phyloP scores from a whole-genome alignment of 73 alveolate species.

The Paramecium tetraurelia region DNA sequence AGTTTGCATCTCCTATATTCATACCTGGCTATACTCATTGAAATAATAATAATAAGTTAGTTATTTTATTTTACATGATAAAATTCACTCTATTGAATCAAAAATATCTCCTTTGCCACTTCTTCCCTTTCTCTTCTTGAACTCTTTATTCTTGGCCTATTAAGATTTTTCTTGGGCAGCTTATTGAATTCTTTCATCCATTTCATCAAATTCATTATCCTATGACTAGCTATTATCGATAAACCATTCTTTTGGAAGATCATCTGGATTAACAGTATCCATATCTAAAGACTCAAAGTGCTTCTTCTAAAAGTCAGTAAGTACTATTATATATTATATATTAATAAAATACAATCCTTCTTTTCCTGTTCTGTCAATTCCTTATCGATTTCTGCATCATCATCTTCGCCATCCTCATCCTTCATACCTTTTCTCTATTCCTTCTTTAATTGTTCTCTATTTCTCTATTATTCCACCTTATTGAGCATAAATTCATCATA shows the following conservation, averaged over 20 bases:
- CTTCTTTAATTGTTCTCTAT: background rate
- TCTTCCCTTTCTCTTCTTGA: slow-evolving; percentile 31
- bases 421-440: slow-evolving; percentile 22
- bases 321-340: background rate
- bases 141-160: background rate
- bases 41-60: background rate
- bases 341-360: background rate
- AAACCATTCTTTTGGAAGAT: background rate
- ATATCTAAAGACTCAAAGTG: background rate
- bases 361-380: background rate
- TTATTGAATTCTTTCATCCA: background rate
- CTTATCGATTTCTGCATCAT: background rate
- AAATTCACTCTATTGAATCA: background rate
- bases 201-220: background rate
- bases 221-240: background rate
- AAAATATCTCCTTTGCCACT: background rate
- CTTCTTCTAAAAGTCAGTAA: background rate
- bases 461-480: background rate
- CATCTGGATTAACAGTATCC: background rate
- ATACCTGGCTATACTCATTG: background rate
- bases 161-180: background rate
- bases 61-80: background rate
- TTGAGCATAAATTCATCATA: slow-evolving; percentile 26
- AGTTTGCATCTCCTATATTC: background rate
- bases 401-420: background rate